phyloP scores from a whole-genome alignment of 257 asterid genomes.

The Salvia hispanica region DNA sequence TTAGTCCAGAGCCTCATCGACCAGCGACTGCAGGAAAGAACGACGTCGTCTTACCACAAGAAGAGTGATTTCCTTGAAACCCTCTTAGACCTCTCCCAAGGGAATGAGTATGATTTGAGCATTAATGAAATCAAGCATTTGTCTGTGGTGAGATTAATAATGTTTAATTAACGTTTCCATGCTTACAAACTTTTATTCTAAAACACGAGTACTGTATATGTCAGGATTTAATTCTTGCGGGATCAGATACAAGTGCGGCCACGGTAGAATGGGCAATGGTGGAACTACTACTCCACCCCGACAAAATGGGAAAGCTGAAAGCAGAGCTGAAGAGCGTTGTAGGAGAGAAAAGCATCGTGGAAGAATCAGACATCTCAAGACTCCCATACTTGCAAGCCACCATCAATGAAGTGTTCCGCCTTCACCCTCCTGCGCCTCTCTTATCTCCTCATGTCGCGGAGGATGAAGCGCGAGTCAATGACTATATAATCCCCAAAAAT shows the following conservation, averaged over 20 bases:
- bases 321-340: neutral
- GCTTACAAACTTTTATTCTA: no score
- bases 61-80: no score
- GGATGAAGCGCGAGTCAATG: neutral
- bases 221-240: neutral
- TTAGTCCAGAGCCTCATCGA: neutral
- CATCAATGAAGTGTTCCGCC: neutral
- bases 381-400: constrained; percentile 2
- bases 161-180: no score
- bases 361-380: neutral
- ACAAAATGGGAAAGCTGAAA: neutral
- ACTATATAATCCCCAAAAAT: neutral
- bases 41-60: no score
- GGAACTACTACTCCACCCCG: constrained; percentile 4
- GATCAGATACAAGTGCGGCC: neutral
- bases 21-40: no score
- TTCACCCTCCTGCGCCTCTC: neutral
- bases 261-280: neutral
- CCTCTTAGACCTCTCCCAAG: no score
- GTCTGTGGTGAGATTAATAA: neutral
- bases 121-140: no score
- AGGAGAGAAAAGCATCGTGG: neutral
- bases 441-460: neutral
- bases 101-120: no score
- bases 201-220: neutral